Percentiles rank a stretch among this genome's conserved stretches.
These are phyloP conservation scores for Mycocalia duriaeana DNA, from an alignment of 1,284 basidiomycete species.

Conservation along the genomic window DNA sequence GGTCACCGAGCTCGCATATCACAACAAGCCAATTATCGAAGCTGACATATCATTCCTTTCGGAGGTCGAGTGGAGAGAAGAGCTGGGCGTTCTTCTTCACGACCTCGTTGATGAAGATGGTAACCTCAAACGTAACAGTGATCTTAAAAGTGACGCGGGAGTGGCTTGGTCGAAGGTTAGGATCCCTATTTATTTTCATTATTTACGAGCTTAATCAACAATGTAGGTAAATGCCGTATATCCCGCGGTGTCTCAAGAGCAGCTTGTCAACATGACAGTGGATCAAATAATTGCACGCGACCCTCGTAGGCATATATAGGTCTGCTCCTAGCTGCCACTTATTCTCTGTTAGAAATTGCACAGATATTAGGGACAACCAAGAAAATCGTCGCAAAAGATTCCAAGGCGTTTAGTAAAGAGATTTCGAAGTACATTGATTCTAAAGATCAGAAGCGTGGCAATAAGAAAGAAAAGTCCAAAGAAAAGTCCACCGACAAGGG, in stretches of 20 bases:
- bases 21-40: constrained; percentile 48
- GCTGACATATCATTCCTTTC: constrained; percentile 56
- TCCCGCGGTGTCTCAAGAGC: constrained; percentile 43
- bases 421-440: constrained; percentile 64
- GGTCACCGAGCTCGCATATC: constrained; percentile 58
- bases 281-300: constrained; percentile 47
- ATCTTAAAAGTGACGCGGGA: constrained; percentile 54
- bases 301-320: constrained; percentile 35
- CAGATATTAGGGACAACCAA: constrained; percentile 48
- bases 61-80: constrained; percentile 50
- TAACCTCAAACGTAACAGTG: constrained; percentile 44
- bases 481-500: constrained; percentile 31
- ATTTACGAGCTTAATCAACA: not conserved
- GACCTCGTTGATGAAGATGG: constrained; percentile 59
- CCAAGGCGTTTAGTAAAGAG: constrained; percentile 46
- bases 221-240: constrained; percentile 57
- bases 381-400: constrained; percentile 44
- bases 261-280: constrained; percentile 41
- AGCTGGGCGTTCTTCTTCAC: constrained; percentile 46
- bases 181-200: not conserved
- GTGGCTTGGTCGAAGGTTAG: constrained; percentile 56
- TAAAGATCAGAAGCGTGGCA: constrained; percentile 51
- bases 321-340: too few species aligned
- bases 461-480: constrained; percentile 36
- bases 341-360: constrained; percentile 35